Evolutionary conservation across 495 filamentous ascomycete species (phyloP).

Genomic region (Extremus antarcticus): DNA sequence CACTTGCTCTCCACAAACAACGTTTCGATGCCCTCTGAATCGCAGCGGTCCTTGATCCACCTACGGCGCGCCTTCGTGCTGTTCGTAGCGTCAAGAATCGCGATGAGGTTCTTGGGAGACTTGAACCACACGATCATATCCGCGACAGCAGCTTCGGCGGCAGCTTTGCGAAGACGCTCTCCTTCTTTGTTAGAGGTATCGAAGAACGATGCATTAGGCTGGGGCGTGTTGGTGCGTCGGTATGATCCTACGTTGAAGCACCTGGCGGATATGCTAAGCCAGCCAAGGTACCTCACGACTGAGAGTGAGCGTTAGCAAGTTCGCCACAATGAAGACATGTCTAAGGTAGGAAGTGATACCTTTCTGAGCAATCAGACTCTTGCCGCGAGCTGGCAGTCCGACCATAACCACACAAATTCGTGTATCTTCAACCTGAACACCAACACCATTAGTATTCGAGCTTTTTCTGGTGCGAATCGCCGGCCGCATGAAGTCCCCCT

Average conservation of each 20-base stretch:
- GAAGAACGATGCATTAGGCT: slow-evolving; percentile 85
- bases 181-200: slow-evolving; percentile 78
- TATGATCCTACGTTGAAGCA: slow-evolving; percentile 97
- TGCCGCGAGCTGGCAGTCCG: slow-evolving; percentile 85
- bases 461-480: slow-evolving; percentile 1
- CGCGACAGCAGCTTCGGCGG: slow-evolving; percentile 75
- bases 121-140: slow-evolving; percentile 92
- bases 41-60: slow-evolving; percentile 77
- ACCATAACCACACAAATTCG: slow-evolving; percentile 99
- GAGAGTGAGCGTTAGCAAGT: background rate
- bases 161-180: slow-evolving; percentile 74
- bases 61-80: slow-evolving; percentile 76
- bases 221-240: slow-evolving; percentile 73
- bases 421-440: slow-evolving; percentile 75
- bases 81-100: slow-evolving; percentile 91
- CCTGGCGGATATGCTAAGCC: slow-evolving; percentile 85
- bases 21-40: slow-evolving; percentile 66
- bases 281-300: slow-evolving; percentile 92
- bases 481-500: slow-evolving; percentile 20
- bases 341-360: slow-evolving; percentile 39
- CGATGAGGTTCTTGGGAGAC: slow-evolving; percentile 61
- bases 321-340: background rate
- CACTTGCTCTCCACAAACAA: slow-evolving; percentile 94
- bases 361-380: slow-evolving; percentile 94
- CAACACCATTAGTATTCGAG: slow-evolving; percentile 37